Evolutionary conservation across 768 basidiomycete genomes (phyloP).

Genomic region (Amanita phalloides): DNA sequence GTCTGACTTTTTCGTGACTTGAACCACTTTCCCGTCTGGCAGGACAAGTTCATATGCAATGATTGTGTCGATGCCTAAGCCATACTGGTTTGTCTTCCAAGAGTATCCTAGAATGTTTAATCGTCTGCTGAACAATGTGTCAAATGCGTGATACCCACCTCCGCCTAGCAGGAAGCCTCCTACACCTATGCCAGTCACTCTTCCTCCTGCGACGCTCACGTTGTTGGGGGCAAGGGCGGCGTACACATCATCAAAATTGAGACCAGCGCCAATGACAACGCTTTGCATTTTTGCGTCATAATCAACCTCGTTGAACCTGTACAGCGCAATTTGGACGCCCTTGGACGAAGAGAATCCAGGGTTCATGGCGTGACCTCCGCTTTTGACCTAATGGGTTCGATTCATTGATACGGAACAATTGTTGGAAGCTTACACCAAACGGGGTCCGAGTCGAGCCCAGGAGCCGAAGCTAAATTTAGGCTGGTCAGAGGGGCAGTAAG

Average conservation of each 20-base stretch:
- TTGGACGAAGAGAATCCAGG: slow-evolving; percentile 38
- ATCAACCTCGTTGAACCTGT: slow-evolving; percentile 22
- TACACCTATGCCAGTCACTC: slow-evolving; percentile 36
- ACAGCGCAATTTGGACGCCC: slow-evolving; percentile 40
- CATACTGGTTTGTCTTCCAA: slow-evolving; percentile 21
- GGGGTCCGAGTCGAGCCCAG: not conserved
- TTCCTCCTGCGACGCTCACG: slow-evolving; percentile 37
- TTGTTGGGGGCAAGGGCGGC: slow-evolving; percentile 25
- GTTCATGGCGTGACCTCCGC: slow-evolving; percentile 36
- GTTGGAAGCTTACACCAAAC: not conserved
- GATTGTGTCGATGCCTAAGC: slow-evolving; percentile 31
- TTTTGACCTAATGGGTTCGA: slow-evolving; percentile 27
- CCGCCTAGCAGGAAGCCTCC: slow-evolving; percentile 39
- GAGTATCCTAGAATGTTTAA: slow-evolving; percentile 38
- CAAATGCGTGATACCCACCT: slow-evolving; percentile 26
- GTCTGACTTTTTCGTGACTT: slow-evolving; percentile 22
- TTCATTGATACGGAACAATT: not conserved
- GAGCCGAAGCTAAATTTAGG: not conserved
- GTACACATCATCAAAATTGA: slow-evolving; percentile 45
- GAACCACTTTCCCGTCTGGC: slow-evolving; percentile 36
- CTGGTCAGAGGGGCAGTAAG: not conserved
- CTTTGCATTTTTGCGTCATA: slow-evolving; percentile 21
- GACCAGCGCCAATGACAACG: slow-evolving; percentile 19
- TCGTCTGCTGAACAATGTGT: slow-evolving; percentile 25
- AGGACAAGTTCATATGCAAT: slow-evolving; percentile 44